Conservation (phyloP, 1,139 yeast genomes). For the Geotrichum aggregatum region DNA sequence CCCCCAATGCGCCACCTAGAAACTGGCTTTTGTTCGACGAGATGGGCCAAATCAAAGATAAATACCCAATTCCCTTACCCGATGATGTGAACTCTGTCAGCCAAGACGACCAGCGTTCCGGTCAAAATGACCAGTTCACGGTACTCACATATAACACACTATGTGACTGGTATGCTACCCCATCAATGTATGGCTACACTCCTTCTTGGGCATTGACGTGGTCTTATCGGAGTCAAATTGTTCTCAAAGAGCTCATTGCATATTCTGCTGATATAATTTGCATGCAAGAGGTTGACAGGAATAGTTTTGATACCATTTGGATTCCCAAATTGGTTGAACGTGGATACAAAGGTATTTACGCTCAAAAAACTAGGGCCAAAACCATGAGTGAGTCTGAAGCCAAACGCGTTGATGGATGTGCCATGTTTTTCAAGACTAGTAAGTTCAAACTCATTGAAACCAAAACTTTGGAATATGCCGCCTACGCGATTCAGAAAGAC, state of each 20-base stretch:
- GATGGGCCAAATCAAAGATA: conserved; percentile 50
- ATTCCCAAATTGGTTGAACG: conserved; percentile 62
- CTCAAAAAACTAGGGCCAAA: conserved; percentile 86
- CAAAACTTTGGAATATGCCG: conserved; percentile 77
- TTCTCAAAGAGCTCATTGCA: conserved; percentile 65
- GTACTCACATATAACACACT: conserved; percentile 83
- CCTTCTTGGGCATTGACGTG: conserved; percentile 96
- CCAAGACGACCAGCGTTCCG: conserved; percentile 25
- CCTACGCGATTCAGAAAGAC: conserved; percentile 82
- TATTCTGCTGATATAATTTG: conserved; percentile 75
- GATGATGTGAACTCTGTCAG: conserved; percentile 1
- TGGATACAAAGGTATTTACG: conserved; percentile 80
- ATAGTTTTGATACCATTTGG: conserved; percentile 84
- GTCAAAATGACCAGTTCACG: conserved; percentile 47
- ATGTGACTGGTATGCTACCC: conserved; percentile 93
- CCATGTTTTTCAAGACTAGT: conserved; percentile 70
- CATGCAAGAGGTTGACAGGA: conserved; percentile 92
- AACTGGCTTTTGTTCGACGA: conserved; percentile 76
- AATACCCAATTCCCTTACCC: conserved; percentile 19
- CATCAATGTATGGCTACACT: conserved; percentile 86
- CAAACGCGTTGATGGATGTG: conserved; percentile 95
- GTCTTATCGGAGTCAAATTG: conserved; percentile 79
- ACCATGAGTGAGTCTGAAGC: conserved; percentile 82
- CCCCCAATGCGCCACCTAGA: conserved; percentile 57
- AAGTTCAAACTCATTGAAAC: conserved; percentile 70